These are phyloP conservation scores for Lathyrus tuberosus DNA, from an alignment of 306 rosid species.

Conservation along the genomic window DNA sequence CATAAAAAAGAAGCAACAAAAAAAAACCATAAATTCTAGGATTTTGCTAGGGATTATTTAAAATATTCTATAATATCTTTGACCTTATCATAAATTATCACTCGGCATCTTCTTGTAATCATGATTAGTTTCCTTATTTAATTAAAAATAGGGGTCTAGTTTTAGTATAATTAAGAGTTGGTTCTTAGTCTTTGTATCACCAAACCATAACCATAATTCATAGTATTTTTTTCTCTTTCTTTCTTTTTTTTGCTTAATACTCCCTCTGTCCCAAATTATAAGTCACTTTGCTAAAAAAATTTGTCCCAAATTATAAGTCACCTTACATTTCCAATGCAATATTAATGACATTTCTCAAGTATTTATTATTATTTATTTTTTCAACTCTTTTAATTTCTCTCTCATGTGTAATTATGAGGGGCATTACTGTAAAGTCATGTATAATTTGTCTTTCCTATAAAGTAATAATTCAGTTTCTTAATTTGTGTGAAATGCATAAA, in stretches of 20 bases:
- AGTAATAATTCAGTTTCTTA: too few relatives aligned
- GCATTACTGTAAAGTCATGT: too few relatives aligned
- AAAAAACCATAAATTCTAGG: slow-evolving; percentile 6
- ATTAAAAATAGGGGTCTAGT: background rate
- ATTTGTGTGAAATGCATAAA: too few relatives aligned
- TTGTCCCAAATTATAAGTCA: too few relatives aligned
- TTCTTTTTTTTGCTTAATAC: background rate
- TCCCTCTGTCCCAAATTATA: too few relatives aligned
- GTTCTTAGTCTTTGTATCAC: slow-evolving; percentile 2
- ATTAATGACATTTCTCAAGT: too few relatives aligned
- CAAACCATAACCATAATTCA: slow-evolving; percentile 4
- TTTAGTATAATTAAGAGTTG: slow-evolving; percentile 4
- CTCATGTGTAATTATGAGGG: too few relatives aligned
- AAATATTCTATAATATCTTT: background rate
- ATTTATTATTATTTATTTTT: too few relatives aligned
- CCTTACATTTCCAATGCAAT: too few relatives aligned
- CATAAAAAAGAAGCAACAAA: slow-evolving; percentile 5
- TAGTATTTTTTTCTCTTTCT: background rate
- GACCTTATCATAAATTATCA: background rate
- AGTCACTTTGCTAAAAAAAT: too few relatives aligned
- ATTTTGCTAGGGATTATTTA: background rate
- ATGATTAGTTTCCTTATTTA: slow-evolving; percentile 3
- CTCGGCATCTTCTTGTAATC: background rate
- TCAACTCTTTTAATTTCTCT: too few relatives aligned
- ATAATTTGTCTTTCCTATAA: too few relatives aligned